These are phyloP conservation scores for Verticillium nonalfalfae DNA, from an alignment of 2,329 filamentous ascomycete species.

Conservation along the genomic window DNA sequence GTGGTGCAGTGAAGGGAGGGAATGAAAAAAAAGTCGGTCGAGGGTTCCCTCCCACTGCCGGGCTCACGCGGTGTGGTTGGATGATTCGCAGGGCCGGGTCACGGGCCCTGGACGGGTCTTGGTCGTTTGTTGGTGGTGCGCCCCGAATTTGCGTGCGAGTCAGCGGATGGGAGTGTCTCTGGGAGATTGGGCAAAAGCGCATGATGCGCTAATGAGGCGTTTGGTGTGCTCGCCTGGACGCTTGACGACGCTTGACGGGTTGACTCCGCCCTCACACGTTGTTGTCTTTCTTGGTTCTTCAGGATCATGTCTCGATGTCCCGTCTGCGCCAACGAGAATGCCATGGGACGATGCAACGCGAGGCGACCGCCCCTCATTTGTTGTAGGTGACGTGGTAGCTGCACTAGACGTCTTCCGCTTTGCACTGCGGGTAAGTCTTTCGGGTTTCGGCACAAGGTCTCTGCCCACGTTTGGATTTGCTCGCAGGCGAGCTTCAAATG, in stretches of 20 bases:
- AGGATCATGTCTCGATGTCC: too few relatives aligned
- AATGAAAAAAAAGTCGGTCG: background rate
- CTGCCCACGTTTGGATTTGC: too few relatives aligned
- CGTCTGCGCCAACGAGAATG: too few relatives aligned
- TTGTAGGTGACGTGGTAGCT: too few relatives aligned
- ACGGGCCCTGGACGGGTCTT: background rate
- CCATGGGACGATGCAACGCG: too few relatives aligned
- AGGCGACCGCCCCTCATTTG: too few relatives aligned
- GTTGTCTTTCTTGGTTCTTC: too few relatives aligned
- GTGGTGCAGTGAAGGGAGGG: background rate
- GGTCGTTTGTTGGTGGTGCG: background rate
- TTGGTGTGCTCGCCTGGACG: background rate
- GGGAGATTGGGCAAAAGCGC: background rate
- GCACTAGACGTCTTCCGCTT: too few relatives aligned
- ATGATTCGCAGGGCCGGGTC: background rate
- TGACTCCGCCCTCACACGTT: background rate
- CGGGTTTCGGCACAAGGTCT: too few relatives aligned
- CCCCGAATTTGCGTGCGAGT: background rate
- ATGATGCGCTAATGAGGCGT: background rate
- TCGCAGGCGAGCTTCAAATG: too few relatives aligned
- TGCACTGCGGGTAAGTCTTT: too few relatives aligned
- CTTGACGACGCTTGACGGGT: background rate
- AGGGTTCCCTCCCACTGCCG: background rate
- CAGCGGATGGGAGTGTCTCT: background rate
- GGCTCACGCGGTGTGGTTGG: background rate